Evolutionary conservation across 2,329 filamentous ascomycete species (phyloP).

Genomic region (Blastomyces parvus): DNA sequence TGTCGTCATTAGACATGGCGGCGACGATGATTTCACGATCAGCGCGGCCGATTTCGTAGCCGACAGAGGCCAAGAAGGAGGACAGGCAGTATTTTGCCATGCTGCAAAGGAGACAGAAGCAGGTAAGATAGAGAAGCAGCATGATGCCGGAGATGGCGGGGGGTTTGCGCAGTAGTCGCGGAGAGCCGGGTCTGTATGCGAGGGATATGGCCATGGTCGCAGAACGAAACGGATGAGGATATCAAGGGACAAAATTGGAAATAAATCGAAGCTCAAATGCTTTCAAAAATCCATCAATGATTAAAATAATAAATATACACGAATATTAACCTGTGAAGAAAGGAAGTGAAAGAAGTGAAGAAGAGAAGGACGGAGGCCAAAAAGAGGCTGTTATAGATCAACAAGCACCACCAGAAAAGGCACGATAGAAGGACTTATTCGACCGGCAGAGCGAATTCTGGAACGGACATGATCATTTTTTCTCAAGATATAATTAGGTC

Average conservation of each 20-base stretch:
- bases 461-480: background rate
- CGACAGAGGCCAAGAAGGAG: background rate
- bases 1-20: conserved; percentile 32
- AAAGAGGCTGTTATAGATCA: background rate
- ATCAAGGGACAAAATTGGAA: background rate
- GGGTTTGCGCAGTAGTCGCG: background rate
- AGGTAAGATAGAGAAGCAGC: background rate
- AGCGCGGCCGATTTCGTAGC: background rate
- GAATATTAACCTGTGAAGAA: background rate
- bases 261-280: background rate
- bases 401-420: background rate
- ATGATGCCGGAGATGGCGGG: background rate
- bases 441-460: background rate
- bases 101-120: conserved; percentile 5
- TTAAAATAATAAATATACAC: background rate
- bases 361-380: background rate
- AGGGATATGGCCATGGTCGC: background rate
- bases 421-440: background rate
- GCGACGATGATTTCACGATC: conserved; percentile 27
- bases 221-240: background rate
- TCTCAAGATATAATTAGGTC: background rate
- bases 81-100: background rate
- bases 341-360: background rate
- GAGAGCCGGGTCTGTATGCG: background rate
- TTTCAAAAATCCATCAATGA: background rate